Percentiles rank a stretch among this genome's conserved stretches.
Conservation (phyloP, 371 early-diverging fungal genomes). For the Zopfochytrium polystomum region DNA sequence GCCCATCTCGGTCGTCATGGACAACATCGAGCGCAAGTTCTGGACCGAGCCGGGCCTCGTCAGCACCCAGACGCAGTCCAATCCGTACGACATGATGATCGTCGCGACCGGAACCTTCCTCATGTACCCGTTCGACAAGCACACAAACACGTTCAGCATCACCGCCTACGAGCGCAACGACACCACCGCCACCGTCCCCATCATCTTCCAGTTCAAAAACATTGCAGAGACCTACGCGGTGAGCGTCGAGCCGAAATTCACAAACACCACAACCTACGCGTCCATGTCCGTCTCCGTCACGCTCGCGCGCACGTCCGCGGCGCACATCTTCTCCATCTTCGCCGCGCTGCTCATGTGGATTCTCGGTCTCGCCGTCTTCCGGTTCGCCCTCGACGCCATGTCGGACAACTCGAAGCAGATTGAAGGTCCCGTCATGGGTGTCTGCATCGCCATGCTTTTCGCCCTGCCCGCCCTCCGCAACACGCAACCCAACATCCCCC, state of each 20-base stretch:
- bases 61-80: background rate
- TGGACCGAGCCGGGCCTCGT: background rate
- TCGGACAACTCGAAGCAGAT: constrained; percentile 29
- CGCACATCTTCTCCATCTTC: background rate
- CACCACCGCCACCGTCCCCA: background rate
- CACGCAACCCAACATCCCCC: constrained; percentile 35
- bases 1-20: background rate
- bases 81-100: background rate
- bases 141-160: background rate
- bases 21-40: background rate
- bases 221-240: background rate
- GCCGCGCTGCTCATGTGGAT: background rate
- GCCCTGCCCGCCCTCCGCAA: constrained; percentile 41
- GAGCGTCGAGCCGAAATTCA: background rate
- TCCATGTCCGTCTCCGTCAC: background rate
- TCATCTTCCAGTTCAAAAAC: background rate
- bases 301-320: background rate
- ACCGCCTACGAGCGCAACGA: background rate
- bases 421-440: constrained; percentile 36
- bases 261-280: background rate
- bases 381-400: background rate
- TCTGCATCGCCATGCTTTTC: constrained; percentile 32
- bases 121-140: background rate
- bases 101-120: background rate
- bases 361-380: constrained; percentile 1